phyloP scores from a whole-genome alignment of 345 rosid species.

The Nasturtium officinale region DNA sequence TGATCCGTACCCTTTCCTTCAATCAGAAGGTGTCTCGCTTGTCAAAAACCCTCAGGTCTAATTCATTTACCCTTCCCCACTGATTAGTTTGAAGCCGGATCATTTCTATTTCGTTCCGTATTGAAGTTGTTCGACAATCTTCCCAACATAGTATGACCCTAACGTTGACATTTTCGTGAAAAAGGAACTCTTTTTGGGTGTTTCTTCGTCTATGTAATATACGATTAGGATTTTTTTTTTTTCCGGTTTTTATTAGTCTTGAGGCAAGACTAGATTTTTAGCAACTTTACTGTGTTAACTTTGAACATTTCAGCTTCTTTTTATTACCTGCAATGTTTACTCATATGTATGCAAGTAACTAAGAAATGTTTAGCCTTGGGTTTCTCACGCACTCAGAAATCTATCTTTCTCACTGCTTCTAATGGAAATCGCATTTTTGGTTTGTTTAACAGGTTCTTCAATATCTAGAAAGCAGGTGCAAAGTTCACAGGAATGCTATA shows the following conservation, averaged over 20 bases:
- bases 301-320: background rate
- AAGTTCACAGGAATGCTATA: slow-evolving; percentile 71
- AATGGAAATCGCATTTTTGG: background rate
- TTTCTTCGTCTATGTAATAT: background rate
- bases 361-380: slow-evolving; percentile 6
- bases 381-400: background rate
- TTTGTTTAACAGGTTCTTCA: slow-evolving; percentile 47
- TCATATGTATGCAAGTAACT: slow-evolving; percentile 1
- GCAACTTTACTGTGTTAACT: slow-evolving; percentile 9
- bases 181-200: background rate
- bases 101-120: slow-evolving; percentile 19
- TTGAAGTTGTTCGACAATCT: slow-evolving; percentile 51
- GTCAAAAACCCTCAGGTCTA: slow-evolving; percentile 57
- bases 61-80: background rate
- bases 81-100: background rate
- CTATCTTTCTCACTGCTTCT: slow-evolving; percentile 2
- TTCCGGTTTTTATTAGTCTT: background rate
- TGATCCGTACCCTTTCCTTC: slow-evolving; percentile 56
- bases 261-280: background rate
- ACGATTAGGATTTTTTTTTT: background rate
- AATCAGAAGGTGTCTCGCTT: slow-evolving; percentile 43
- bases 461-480: slow-evolving; percentile 71
- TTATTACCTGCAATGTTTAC: background rate
- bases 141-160: background rate
- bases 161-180: slow-evolving; percentile 3